Percentiles rank a stretch among this genome's conserved stretches.
These are phyloP conservation scores for Leccinum barrowsii DNA, from an alignment of 768 basidiomycete genomes.

Conservation along the genomic window DNA sequence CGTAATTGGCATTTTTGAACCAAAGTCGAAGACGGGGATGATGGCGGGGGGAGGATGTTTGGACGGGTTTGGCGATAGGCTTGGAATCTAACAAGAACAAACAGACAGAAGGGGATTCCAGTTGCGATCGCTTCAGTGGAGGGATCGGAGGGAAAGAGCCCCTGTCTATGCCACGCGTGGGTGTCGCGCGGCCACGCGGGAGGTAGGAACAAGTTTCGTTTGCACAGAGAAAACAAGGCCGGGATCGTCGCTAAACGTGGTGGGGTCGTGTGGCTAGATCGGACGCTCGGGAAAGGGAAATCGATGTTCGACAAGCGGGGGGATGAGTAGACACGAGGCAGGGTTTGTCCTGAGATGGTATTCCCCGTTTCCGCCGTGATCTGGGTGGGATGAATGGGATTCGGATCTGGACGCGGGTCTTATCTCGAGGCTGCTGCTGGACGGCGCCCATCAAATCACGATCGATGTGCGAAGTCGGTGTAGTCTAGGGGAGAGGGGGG, in stretches of 20 bases:
- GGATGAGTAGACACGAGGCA: conserved; percentile 22
- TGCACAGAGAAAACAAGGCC: neutral
- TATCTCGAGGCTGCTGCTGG: neutral
- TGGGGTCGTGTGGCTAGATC: conserved; percentile 3
- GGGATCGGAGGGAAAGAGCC: neutral
- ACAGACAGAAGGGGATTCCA: conserved; percentile 11
- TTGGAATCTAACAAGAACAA: conserved; percentile 26
- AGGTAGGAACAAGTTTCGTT: neutral
- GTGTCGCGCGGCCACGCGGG: neutral
- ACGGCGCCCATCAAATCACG: conserved; percentile 22
- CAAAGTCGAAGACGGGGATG: neutral
- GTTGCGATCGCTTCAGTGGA: conserved; percentile 2
- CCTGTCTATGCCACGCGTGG: neutral
- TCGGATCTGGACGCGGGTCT: neutral
- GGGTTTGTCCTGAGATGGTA: conserved; percentile 7
- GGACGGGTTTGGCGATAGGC: conserved; percentile 19
- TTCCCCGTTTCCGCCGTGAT: conserved; percentile 28
- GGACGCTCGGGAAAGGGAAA: conserved; percentile 24
- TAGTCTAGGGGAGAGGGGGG: neutral
- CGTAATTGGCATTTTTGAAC: conserved; percentile 48
- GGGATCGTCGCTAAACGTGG: conserved; percentile 24
- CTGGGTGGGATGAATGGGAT: conserved; percentile 2
- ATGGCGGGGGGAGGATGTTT: conserved; percentile 18
- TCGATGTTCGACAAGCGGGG: conserved; percentile 5
- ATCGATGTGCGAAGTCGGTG: conserved; percentile 16